Conservation (phyloP, 2,329 filamentous ascomycete species). For the Aureobasidium uvarum region DNA sequence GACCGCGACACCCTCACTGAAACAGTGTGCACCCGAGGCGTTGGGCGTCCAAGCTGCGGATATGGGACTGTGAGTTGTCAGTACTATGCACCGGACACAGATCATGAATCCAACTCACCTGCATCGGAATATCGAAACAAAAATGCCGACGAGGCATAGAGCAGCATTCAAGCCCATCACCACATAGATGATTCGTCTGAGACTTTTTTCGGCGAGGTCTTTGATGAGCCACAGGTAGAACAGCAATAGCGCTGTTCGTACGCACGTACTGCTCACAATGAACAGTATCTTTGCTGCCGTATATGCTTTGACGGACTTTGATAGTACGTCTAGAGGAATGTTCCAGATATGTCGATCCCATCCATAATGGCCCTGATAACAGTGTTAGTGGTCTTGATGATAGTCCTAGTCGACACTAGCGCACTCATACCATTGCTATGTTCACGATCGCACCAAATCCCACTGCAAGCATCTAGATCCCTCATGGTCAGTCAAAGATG, state of each 20-base stretch:
- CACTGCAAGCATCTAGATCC: slow-evolving; percentile 40
- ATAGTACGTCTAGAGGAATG: slow-evolving; percentile 35
- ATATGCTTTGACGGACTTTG: slow-evolving; percentile 41
- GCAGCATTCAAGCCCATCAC: slow-evolving; percentile 41
- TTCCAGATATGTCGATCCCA: slow-evolving; percentile 49
- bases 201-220: slow-evolving; percentile 42
- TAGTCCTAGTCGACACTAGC: neutral
- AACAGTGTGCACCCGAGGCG: slow-evolving; percentile 37
- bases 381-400: neutral
- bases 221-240: slow-evolving; percentile 50
- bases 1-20: slow-evolving; percentile 44
- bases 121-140: slow-evolving; percentile 43
- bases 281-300: slow-evolving; percentile 46
- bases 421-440: slow-evolving; percentile 39
- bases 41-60: slow-evolving; percentile 44
- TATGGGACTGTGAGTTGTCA: slow-evolving; percentile 36
- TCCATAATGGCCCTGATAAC: slow-evolving; percentile 35
- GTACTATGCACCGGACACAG: neutral
- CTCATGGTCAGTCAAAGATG: neutral
- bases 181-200: slow-evolving; percentile 43
- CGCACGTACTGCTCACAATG: slow-evolving; percentile 45
- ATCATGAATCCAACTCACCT: slow-evolving; percentile 31
- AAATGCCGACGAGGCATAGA: slow-evolving; percentile 42
- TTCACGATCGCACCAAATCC: slow-evolving; percentile 43
- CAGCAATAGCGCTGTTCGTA: slow-evolving; percentile 45